Conservation (phyloP, 1,284 basidiomycete genomes). For the Trametes hirsuta region DNA sequence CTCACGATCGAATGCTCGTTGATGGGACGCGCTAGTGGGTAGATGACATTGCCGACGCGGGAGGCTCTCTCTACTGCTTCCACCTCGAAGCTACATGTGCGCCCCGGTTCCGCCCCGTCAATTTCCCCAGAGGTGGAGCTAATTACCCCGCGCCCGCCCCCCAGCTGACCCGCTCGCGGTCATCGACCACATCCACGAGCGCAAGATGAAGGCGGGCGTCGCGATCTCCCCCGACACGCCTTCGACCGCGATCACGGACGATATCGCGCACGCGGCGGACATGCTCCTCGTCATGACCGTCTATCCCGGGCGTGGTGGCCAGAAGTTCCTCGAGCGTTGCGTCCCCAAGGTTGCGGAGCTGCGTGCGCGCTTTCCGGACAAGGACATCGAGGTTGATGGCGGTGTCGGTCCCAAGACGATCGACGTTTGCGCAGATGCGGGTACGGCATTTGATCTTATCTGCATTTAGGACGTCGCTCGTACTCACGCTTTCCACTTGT, state of each 20-base stretch:
- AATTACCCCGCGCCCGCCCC: neutral
- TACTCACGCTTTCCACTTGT: neutral
- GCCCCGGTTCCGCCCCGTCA: slow-evolving; percentile 32
- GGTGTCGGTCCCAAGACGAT: slow-evolving; percentile 94
- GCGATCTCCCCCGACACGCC: slow-evolving; percentile 95
- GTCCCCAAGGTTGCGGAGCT: slow-evolving; percentile 94
- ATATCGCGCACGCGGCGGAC: slow-evolving; percentile 79
- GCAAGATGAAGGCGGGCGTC: slow-evolving; percentile 89
- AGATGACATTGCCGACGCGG: slow-evolving; percentile 92
- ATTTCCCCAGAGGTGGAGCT: no score
- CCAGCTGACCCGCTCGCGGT: slow-evolving; percentile 75
- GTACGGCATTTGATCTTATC: slow-evolving; percentile 41
- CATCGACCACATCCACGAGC: slow-evolving; percentile 75
- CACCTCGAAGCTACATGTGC: slow-evolving; percentile 94
- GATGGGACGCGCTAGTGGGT: slow-evolving; percentile 76
- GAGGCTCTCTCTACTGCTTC: slow-evolving; percentile 95
- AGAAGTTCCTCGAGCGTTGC: slow-evolving; percentile 95
- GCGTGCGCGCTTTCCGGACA: slow-evolving; percentile 86
- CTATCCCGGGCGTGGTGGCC: slow-evolving; percentile 90
- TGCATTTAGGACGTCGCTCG: neutral
- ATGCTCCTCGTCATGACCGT: slow-evolving; percentile 99
- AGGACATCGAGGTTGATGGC: slow-evolving; percentile 97
- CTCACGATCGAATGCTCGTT: neutral
- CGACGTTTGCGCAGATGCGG: slow-evolving; percentile 88
- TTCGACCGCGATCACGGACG: slow-evolving; percentile 82